Evolutionary conservation across 2,329 filamentous ascomycete species (phyloP).

Genomic region (Didymella pomorum): DNA sequence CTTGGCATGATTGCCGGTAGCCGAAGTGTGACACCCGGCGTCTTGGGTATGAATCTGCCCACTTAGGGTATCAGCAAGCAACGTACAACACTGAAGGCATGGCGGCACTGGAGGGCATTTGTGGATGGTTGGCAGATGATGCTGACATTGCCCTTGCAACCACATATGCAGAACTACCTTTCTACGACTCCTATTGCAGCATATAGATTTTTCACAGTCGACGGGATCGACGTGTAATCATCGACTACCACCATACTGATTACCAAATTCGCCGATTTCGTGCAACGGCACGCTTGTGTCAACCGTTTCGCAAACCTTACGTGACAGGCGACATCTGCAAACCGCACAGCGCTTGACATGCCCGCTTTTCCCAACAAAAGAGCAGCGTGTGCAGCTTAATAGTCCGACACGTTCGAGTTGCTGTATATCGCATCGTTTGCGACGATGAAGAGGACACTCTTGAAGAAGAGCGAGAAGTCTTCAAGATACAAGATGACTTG

Average conservation of each 20-base stretch:
- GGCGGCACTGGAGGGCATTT: neutral
- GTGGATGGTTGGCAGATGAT: neutral
- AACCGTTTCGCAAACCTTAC: too few species aligned
- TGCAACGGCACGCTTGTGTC: too few species aligned
- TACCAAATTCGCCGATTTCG: too few species aligned
- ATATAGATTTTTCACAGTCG: slow-evolving; percentile 11
- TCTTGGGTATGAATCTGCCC: neutral
- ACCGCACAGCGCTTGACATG: too few species aligned
- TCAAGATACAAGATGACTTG: too few species aligned
- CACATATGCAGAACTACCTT: neutral
- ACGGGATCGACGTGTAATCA: neutral
- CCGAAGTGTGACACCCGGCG: slow-evolving; percentile 5
- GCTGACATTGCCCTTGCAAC: neutral
- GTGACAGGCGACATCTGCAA: too few species aligned
- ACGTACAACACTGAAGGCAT: neutral
- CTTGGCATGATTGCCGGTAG: slow-evolving; percentile 14
- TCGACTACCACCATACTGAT: neutral
- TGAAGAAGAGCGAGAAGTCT: too few species aligned
- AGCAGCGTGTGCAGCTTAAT: too few species aligned
- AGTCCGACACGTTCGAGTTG: too few species aligned
- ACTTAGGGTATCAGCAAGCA: neutral
- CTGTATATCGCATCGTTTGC: too few species aligned
- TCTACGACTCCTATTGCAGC: slow-evolving; percentile 9
- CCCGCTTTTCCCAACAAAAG: too few species aligned
- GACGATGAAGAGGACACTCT: too few species aligned